phyloP scores from a whole-genome alignment of 2,329 filamentous ascomycete species.

The Paraconiothyrium sp. region DNA sequence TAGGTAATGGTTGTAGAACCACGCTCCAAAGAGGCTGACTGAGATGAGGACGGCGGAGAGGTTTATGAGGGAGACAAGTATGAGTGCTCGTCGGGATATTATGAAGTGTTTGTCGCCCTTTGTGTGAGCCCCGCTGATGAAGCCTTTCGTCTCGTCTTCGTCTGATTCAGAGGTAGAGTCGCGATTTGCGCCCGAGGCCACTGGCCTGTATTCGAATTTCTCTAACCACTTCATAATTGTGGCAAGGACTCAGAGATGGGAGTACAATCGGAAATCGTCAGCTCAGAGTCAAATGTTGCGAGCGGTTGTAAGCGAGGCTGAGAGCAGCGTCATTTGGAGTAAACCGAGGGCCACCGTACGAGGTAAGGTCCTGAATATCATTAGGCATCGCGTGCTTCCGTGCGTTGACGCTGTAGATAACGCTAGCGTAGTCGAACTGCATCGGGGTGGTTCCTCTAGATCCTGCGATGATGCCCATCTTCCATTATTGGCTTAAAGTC shows the following conservation, averaged over 20 bases:
- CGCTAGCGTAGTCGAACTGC: not conserved
- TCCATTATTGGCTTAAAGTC: not conserved
- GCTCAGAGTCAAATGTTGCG: not conserved
- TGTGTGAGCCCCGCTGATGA: slow-evolving; percentile 7
- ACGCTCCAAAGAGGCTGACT: slow-evolving; percentile 6
- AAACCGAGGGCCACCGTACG: not conserved
- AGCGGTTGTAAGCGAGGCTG: not conserved
- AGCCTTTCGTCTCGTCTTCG: slow-evolving; percentile 14
- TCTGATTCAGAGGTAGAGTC: slow-evolving; percentile 11
- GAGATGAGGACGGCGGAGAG: slow-evolving; percentile 1
- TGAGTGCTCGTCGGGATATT: not conserved
- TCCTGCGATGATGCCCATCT: not conserved
- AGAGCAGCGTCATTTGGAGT: not conserved
- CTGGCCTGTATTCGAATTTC: slow-evolving; percentile 13
- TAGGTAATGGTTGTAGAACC: slow-evolving; percentile 8
- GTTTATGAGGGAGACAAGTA: slow-evolving; percentile 3
- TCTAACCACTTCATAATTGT: slow-evolving; percentile 8
- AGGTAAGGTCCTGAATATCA: not conserved
- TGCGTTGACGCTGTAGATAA: not conserved
- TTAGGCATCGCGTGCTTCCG: not conserved
- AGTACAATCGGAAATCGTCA: not conserved
- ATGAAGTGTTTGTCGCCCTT: not conserved
- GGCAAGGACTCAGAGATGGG: not conserved
- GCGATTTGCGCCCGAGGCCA: slow-evolving; percentile 5
- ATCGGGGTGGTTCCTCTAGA: not conserved